Evolutionary conservation across 495 filamentous ascomycete genomes (phyloP), one percentile per base, ranked within the genome.

Genomic region (Lophiotrema nucula): DNA sequence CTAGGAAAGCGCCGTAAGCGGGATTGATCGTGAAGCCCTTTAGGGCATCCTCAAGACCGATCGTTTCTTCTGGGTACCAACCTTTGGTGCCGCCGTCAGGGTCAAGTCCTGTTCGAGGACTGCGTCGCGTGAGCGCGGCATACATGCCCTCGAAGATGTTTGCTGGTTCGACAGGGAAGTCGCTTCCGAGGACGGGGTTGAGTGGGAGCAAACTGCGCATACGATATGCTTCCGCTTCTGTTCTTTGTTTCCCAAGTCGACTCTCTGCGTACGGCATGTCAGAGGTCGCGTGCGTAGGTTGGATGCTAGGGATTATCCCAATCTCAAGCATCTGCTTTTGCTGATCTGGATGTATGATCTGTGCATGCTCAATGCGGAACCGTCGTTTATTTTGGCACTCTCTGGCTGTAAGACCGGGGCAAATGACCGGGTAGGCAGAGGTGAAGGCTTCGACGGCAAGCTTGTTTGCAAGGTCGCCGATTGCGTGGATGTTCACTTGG

Each of bases 151-250:
- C 77, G 31, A 81, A 82, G 11, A 81, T 77, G 49, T 79, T 74
- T 0, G 82, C 76, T 3, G 82, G 82, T 58, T 86, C 83, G 10
- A 87, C 82, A 16, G 84, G 84, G 58, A 87, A 87, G 57, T 87
- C 84, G 19, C 76, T 80, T 3, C 84, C 84, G 3, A 87, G 68
- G 3, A 85, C 70, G 1, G 78, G 76, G 1, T 65, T 64, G 25
- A 70, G 47, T 16, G 69, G 66, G 0, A 83, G 70, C 1, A 85
- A 62, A 0, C 74, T 78, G 15, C 72, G 66, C 82, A 86, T 84
- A 18, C 81, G 70, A 54, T 87, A 87, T 1, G 82, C 83, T 24
- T 77, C 74, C 27, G 70, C 55, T 1, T 35, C 47, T 0, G 77
- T 76, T 8, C 84, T 77, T 18, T 74, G 63, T 13, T 56, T 53